Base-by-base conservation (phyloP, 2,329 filamentous ascomycete genomes). In the Fusarium sp. region DNA sequence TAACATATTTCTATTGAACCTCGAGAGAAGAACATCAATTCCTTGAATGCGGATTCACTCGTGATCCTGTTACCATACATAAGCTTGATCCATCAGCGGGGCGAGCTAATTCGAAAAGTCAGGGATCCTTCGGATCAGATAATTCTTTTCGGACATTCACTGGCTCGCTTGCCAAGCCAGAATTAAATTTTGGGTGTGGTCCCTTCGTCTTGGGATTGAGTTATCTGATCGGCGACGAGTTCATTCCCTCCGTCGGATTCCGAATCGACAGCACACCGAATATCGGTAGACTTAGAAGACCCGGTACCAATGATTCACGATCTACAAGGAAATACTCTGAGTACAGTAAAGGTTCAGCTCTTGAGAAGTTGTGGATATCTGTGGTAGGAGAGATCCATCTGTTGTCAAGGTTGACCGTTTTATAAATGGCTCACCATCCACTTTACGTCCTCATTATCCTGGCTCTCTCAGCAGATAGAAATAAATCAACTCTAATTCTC, bases 81-180 rank as follows among this genome's bases (percentile, higher is more conserved):
- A 18, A 42, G 30, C 13, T 67, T 57, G 61, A 46, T 40, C 44
- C 27, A 64, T 48, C 32, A 33, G 50, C 37, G 60, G 45, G 44
- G 37, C 41, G 49, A 52, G 42, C 62, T 20, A 41, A 27, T 40
- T 33, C 27, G 23, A 33, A 15, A 12, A 12, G 37, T 40, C 55
- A 60, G 60, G 73, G 67, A 63, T 73, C 18, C 32, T 44, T 77
- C 76, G 78, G 80, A 81, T 81, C 80, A 80, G 80, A 81, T 81
- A 81, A 81, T 78, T 76, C 70, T 74, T 62, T 27, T 52, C 41
- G n/a, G 30, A 61, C 41, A 50, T 32, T 52, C 13, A 63, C 56
- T 67, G 44, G 49, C 40, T 41, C 33, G 35, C n/a, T 42, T 27
- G 63, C 15, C 32, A 44, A 55, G 40, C 26, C 35, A 35, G 18